These are phyloP conservation scores for Byssothecium circinans DNA, from an alignment of 2,329 filamentous ascomycete species.

Conservation along the genomic window DNA sequence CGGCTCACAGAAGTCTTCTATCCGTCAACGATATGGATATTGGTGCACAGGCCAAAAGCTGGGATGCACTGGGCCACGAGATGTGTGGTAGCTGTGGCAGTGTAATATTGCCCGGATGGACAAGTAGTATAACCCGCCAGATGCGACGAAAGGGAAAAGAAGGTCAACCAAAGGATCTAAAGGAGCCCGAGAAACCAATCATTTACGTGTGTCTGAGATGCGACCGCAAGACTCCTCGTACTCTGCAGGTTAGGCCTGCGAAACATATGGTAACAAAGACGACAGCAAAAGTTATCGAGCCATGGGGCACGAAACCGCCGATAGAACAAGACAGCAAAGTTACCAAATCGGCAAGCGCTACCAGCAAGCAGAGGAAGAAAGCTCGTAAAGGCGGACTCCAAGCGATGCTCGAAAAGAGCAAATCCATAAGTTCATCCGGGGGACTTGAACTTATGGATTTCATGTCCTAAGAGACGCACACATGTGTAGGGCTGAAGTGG, in stretches of 20 bases:
- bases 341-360: constrained; percentile 44
- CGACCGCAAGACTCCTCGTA: constrained; percentile 32
- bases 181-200: constrained; percentile 18
- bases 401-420: constrained; percentile 54
- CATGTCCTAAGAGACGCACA: constrained; percentile 45
- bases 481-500: constrained; percentile 29
- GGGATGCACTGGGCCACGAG: constrained; percentile 32
- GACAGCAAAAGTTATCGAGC: neutral
- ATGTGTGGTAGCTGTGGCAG: constrained; percentile 44
- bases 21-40: constrained; percentile 29
- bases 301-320: neutral
- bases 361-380: constrained; percentile 60
- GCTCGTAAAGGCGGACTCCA: constrained; percentile 58
- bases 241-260: constrained; percentile 20
- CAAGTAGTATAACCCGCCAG: constrained; percentile 26
- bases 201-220: constrained; percentile 37
- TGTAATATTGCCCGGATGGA: constrained; percentile 42
- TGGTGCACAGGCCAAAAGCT: constrained; percentile 28
- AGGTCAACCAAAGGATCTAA: constrained; percentile 2
- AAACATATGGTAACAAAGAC: constrained; percentile 19
- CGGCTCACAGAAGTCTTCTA: constrained; percentile 29
- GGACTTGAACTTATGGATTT: constrained; percentile 58
- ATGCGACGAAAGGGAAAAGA: constrained; percentile 7
- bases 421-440: constrained; percentile 38
- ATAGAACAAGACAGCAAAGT: constrained; percentile 18